Conservation (phyloP, 306 rosid species). For the Castanea crenata region DNA sequence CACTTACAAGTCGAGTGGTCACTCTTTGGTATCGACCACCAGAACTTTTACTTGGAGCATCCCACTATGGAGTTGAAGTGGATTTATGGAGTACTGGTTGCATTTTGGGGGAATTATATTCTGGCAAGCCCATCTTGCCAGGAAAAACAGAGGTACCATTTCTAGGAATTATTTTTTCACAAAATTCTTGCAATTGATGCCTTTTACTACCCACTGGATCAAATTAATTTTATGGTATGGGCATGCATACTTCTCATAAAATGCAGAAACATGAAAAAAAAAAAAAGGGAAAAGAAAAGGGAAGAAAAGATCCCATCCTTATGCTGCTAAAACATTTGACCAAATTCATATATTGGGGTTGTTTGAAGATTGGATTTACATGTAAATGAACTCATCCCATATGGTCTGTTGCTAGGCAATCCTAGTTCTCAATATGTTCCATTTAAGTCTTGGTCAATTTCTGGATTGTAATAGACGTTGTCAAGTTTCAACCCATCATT, state of each 20-base stretch:
- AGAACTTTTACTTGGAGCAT: constrained; percentile 90
- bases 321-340: neutral
- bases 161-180: constrained; percentile 1
- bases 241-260: neutral
- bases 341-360: neutral
- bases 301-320: neutral
- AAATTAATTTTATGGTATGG: neutral
- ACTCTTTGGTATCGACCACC: constrained; percentile 99
- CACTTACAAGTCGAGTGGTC: constrained; percentile 87
- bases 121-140: constrained; percentile 87
- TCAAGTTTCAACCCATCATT: neutral
- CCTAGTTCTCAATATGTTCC: neutral
- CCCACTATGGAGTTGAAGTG: constrained; percentile 85
- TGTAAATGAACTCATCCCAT: neutral
- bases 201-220: neutral
- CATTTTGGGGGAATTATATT: constrained; percentile 84
- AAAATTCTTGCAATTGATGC: constrained; percentile 1
- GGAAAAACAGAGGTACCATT: constrained; percentile 90
- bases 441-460: neutral
- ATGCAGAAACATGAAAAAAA: neutral
- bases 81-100: constrained; percentile 97
- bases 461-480: neutral
- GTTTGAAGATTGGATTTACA: neutral
- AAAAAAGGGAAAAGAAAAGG: neutral
- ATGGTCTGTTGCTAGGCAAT: neutral